Conservation (phyloP, 257 asterid species). For the Asclepias syriaca region DNA sequence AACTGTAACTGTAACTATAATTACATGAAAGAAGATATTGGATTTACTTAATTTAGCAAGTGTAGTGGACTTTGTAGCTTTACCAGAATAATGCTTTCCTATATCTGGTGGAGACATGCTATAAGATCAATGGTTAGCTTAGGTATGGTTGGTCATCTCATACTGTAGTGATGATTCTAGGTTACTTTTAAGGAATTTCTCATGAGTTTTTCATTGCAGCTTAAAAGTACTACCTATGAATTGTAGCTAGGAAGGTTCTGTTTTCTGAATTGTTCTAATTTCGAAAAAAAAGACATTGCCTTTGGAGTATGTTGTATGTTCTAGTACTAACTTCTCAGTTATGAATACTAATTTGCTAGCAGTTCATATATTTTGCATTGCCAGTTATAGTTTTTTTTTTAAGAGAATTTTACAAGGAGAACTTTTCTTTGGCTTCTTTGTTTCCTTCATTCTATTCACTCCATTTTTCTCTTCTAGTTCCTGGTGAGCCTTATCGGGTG, state of each 20-base stretch:
- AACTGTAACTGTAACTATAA: neutral
- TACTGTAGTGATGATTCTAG: neutral
- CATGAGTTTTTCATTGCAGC: neutral
- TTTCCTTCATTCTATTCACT: slow-evolving; percentile 6
- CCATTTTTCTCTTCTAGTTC: slow-evolving; percentile 47
- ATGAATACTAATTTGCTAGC: neutral
- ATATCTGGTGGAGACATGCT: neutral
- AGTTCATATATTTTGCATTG: neutral
- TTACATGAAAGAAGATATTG: neutral
- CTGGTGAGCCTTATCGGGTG: slow-evolving; percentile 68
- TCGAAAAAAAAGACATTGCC: neutral
- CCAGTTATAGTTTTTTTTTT: neutral
- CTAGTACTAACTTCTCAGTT: neutral
- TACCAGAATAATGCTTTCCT: neutral
- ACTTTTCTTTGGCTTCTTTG: neutral
- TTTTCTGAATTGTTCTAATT: neutral
- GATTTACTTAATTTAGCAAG: neutral
- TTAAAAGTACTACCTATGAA: neutral
- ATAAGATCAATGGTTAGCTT: no score
- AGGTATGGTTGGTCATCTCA: neutral
- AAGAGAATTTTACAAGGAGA: neutral
- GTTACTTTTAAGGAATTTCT: neutral
- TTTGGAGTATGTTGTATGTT: neutral
- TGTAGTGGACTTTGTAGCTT: neutral
- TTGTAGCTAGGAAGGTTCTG: neutral